Evolutionary conservation across 129 eudicot genomes (phyloP).

Genomic region (Calendula officinalis): DNA sequence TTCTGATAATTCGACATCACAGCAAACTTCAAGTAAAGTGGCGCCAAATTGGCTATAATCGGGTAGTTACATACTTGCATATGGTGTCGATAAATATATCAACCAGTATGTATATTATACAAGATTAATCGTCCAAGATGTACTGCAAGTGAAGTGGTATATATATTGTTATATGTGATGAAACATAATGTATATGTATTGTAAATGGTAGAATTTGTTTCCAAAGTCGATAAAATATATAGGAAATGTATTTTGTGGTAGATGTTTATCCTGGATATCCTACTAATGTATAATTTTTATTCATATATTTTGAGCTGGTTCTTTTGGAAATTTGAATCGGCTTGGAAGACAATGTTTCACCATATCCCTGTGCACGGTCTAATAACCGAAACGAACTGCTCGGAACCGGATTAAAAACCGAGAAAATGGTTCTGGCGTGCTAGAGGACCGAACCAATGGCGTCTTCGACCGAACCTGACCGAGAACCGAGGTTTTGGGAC

Average conservation of each 20-base stretch:
- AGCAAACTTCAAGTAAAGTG: slow-evolving; percentile 37
- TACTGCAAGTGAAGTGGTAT: not conserved
- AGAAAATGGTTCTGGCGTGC: too few species aligned
- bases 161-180: not conserved
- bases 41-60: slow-evolving; percentile 51
- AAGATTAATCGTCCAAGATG: slow-evolving; percentile 9
- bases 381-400: too few species aligned
- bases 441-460: too few species aligned
- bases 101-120: not conserved
- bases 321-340: too few species aligned
- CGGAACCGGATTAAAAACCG: too few species aligned
- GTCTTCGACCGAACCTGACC: too few species aligned
- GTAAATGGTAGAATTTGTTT: slow-evolving; percentile 15
- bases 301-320: too few species aligned
- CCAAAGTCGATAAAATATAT: slow-evolving; percentile 3
- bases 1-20: slow-evolving; percentile 40
- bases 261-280: too few species aligned
- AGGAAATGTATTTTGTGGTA: not conserved
- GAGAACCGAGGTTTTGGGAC: too few species aligned
- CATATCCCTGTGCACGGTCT: too few species aligned
- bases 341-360: too few species aligned
- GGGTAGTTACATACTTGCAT: not conserved
- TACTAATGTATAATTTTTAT: too few species aligned
- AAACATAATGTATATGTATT: slow-evolving; percentile 15
- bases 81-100: slow-evolving; percentile 11